Evolutionary conservation across 805 yeast genomes (phyloP).

Genomic region (Teunomyces pallodes): DNA sequence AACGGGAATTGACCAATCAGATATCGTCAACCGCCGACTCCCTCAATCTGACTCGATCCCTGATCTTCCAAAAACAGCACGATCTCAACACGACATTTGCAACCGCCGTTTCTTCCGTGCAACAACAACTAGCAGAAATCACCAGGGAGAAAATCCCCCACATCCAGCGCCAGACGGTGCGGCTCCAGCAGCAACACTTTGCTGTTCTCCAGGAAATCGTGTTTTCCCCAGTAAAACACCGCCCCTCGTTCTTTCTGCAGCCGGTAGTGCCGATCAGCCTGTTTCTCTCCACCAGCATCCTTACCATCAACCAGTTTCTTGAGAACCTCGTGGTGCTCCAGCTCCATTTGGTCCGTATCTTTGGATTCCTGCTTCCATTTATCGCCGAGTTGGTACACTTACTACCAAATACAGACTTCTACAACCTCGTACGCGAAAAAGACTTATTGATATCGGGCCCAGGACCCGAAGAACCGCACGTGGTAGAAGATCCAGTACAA

Average conservation of each 20-base stretch:
- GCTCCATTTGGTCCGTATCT: conserved; percentile 12
- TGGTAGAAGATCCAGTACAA: conserved; percentile 9
- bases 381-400: conserved; percentile 15
- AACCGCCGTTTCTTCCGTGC: neutral
- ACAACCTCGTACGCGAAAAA: conserved; percentile 32
- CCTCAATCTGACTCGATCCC: neutral
- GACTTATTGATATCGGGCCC: conserved; percentile 25
- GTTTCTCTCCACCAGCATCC: conserved; percentile 25
- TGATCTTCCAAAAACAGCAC: neutral
- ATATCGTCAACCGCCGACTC: neutral
- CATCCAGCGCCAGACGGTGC: conserved; percentile 24
- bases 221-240: conserved; percentile 11
- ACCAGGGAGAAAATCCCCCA: conserved; percentile 12
- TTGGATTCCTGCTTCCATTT: conserved; percentile 17
- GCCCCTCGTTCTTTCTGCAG: conserved; percentile 20
- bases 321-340: conserved; percentile 21
- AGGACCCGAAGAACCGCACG: conserved; percentile 6
- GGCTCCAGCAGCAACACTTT: conserved; percentile 22
- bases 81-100: neutral
- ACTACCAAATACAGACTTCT: conserved; percentile 22
- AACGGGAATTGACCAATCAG: neutral
- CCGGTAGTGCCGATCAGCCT: conserved; percentile 26
- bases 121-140: neutral
- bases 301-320: conserved; percentile 19
- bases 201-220: conserved; percentile 23